phyloP scores from a whole-genome alignment of 31 red algal species.

The Bonnemaisonia californica region DNA sequence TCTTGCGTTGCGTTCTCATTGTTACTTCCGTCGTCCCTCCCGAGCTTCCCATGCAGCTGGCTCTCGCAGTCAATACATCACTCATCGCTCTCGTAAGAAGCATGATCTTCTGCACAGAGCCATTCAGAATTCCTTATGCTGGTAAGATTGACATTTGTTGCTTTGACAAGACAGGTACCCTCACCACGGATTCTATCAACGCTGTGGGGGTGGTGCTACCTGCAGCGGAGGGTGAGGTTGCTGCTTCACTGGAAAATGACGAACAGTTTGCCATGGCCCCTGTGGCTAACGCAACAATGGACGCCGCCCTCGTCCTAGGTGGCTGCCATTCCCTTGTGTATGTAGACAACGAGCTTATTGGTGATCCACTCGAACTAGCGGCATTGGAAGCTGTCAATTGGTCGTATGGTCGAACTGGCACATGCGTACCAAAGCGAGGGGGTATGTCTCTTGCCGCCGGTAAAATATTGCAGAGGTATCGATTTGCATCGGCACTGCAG shows the following conservation, averaged over 20 bases:
- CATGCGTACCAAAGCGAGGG: constrained; percentile 50
- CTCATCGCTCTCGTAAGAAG: constrained; percentile 74
- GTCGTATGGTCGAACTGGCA: constrained; percentile 51
- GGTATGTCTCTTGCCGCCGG: constrained; percentile 39
- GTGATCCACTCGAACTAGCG: constrained; percentile 92
- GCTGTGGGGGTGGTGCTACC: constrained; percentile 61
- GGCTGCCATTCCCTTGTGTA: constrained; percentile 88
- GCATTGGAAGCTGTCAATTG: constrained; percentile 76
- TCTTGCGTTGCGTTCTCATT: constrained; percentile 94
- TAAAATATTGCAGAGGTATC: constrained; percentile 81
- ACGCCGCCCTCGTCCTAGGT: constrained; percentile 78
- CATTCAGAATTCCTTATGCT: constrained; percentile 95
- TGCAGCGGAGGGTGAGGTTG: not conserved
- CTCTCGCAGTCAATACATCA: constrained; percentile 91
- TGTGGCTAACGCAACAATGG: constrained; percentile 49
- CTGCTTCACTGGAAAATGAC: not conserved
- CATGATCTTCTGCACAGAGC: constrained; percentile 97
- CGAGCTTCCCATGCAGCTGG: constrained; percentile 95
- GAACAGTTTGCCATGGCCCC: constrained; percentile 42
- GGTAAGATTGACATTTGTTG: constrained; percentile 96
- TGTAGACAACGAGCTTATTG: constrained; percentile 79
- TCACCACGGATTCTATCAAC: constrained; percentile 89
- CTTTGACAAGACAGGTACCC: constrained; percentile 98
- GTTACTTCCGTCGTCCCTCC: constrained; percentile 97
- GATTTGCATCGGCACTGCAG: constrained; percentile 86